Percentiles rank a stretch among this genome's conserved stretches.
Evolutionary conservation across 2,329 filamentous ascomycete genomes (phyloP).

Genomic region (Cryphonectria parasitica): DNA sequence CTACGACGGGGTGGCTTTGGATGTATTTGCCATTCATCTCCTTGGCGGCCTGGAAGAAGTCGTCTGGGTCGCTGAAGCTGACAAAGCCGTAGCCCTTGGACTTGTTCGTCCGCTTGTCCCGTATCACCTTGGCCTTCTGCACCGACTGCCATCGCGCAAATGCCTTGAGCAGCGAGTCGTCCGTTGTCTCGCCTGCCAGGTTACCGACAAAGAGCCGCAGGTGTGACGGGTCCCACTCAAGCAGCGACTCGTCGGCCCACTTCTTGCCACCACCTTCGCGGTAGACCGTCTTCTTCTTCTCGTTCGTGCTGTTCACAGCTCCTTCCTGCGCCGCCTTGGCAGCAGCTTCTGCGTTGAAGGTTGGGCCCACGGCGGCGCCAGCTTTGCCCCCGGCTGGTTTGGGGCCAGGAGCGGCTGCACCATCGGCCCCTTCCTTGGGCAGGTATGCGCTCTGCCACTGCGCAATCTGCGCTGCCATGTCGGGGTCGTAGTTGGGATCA

Average conservation of each 20-base stretch:
- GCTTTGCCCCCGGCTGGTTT: conserved; percentile 36
- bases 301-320: conserved; percentile 53
- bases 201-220: conserved; percentile 96
- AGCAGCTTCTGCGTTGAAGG: conserved; percentile 37
- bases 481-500: conserved; percentile 65
- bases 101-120: conserved; percentile 95
- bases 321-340: conserved; percentile 46
- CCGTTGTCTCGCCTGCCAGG: conserved; percentile 93
- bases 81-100: conserved; percentile 97
- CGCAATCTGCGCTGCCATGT: conserved; percentile 88
- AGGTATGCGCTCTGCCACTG: conserved; percentile 94
- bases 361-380: conserved; percentile 36
- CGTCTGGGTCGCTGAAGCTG: conserved; percentile 91
- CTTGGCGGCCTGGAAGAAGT: conserved; percentile 94
- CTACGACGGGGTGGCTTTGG: conserved; percentile 88
- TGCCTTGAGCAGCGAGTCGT: conserved; percentile 92
- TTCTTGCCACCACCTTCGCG: conserved; percentile 88
- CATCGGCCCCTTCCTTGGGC: conserved; percentile 57
- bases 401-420: conserved; percentile 32
- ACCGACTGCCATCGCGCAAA: conserved; percentile 87
- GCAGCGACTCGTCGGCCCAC: conserved; percentile 85
- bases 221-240: conserved; percentile 96
- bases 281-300: conserved; percentile 83
- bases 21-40: conserved; percentile 99
- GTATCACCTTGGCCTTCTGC: conserved; percentile 89